Evolutionary conservation across 208 protist genomes (phyloP).

Genomic region (Acanthamoeba healyi): DNA sequence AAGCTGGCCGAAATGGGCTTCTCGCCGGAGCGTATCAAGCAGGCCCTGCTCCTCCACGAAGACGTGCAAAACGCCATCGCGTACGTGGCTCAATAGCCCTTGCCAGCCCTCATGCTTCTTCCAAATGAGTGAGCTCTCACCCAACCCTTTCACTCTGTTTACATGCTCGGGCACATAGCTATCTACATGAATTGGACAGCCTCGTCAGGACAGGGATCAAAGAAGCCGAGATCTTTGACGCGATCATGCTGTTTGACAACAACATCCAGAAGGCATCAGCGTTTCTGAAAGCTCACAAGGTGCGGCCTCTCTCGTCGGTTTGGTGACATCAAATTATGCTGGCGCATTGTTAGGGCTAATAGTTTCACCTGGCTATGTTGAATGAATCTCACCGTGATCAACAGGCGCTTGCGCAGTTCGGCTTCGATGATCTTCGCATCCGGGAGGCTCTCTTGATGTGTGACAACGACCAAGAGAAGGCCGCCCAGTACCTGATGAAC

Average conservation of each 20-base stretch:
- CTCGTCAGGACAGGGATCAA: conserved; percentile 35
- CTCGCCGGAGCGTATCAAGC: conserved; percentile 30
- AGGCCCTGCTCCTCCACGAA: conserved; percentile 62
- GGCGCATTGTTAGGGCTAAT: too few relatives aligned
- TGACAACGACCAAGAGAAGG: conserved; percentile 59
- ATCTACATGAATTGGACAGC: conserved; percentile 67
- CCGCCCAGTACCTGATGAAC: conserved; percentile 72
- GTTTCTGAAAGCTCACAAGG: conserved; percentile 38
- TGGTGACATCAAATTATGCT: background rate
- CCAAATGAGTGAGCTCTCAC: background rate
- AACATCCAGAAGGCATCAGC: conserved; percentile 39
- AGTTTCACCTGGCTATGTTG: too few relatives aligned
- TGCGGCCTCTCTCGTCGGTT: background rate
- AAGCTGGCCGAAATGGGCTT: conserved; percentile 63
- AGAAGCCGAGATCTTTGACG: conserved; percentile 70
- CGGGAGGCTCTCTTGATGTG: conserved; percentile 69
- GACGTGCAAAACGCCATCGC: conserved; percentile 40
- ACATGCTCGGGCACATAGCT: too few relatives aligned
- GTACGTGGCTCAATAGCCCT: background rate
- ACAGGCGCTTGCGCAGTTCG: conserved; percentile 56
- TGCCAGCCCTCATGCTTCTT: too few relatives aligned
- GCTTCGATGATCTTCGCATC: conserved; percentile 48
- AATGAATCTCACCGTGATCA: too few relatives aligned
- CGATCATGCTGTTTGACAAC: conserved; percentile 64
- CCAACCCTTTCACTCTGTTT: background rate